Evolutionary conservation across 768 basidiomycete genomes (phyloP), one percentile per base, ranked within the genome.

Genomic region (Stropharia rugosoannulata): DNA sequence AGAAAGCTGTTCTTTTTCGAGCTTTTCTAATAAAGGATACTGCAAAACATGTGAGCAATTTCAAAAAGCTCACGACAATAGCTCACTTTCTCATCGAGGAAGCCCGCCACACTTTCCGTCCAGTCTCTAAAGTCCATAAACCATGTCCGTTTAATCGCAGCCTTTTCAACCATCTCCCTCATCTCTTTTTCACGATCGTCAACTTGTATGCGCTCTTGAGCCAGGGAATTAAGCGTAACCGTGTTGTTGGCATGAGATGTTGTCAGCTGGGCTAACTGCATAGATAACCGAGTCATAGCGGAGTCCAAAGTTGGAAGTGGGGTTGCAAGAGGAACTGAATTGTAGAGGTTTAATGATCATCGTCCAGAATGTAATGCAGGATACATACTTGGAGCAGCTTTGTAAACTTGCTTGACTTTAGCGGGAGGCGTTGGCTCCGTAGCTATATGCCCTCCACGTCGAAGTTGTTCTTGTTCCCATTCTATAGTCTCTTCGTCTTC

Each of bases 381-480:
- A 48, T 5, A 65, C 79, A 29, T 77, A 93, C 92, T 93, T 27
- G 79, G 82, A 4, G 87, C 78, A 42, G 93, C 77, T 61, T 82
- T 87, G 64, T 95, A 94, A 2, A 79, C 72, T 47, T 79, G 75
- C 59, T 87, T 88, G 19, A 62, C 65, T 49, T 77, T 73, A 6
- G 70, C 59, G 41, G 72, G 63, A 64, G 59, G 66, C 22, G 64
- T 59, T 37, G 59, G 62, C 8, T 77, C 75, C 25, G 77, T 68
- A n/a, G 73, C 67, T 22, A 69, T 68, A 58, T 83, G 80, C 2
- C 87, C 90, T 8, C 88, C 89, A 54, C 93, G 79, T 22, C 89
- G 84, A 25, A 93, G 73, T 62, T 95, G 93, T 54, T 89, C 89
- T 57, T 82, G 81, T 64, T 93, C 91, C 93, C 93, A 95, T 70